Base-by-base conservation (phyloP, 352 stramenopile species). In the Pythium diclinum region DNA sequence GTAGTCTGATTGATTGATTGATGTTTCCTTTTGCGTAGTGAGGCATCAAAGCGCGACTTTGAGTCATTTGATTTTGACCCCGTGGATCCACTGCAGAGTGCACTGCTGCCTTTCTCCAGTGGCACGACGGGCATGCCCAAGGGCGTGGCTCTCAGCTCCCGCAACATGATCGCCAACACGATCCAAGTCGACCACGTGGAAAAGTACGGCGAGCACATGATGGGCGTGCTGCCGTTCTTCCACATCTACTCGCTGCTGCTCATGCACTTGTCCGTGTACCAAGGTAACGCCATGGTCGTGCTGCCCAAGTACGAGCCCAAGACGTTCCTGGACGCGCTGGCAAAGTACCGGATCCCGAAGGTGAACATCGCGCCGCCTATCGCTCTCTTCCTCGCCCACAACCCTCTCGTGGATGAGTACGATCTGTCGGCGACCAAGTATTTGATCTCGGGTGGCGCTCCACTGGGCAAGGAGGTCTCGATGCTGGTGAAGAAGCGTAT, bases 231-330 rank as follows among this genome's bases (percentile, higher is more conserved):
- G 34, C 95, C 96, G 17, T 97, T 98, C 60, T 98, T 97, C 79
- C 95, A 99, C 67, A 98, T 98, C 61, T 98, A 98, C 72, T 92
- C 89, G 57, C 78, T 90, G 25, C 83, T 89, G 51, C 73, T 95
- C 23, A 65, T 97, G 28, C 75, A 98, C 33, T 79, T 94, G 60
- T 79, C 77, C 19, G 75, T 94, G 32, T 91, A 87, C 68, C 83
- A 91, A 71, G 89, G 89, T 13, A 64, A 79, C 34, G 82, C 83
- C 6, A 77, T 96, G 11, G 85, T 98, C 17, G 90, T 97, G 8
- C 84, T 97, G 21, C 89, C 85, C 32, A 71, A 82, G 9, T 99
- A 98, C 67, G 90, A 98, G 59, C 83, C 95, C 0, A 74, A 94
- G 51, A 67, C 73, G 9, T 98, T 98, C 61, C 76, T 97, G 21